Conservation (phyloP, 2,329 filamentous ascomycete genomes). For the Stagonosporopsis chrysanthemi region DNA sequence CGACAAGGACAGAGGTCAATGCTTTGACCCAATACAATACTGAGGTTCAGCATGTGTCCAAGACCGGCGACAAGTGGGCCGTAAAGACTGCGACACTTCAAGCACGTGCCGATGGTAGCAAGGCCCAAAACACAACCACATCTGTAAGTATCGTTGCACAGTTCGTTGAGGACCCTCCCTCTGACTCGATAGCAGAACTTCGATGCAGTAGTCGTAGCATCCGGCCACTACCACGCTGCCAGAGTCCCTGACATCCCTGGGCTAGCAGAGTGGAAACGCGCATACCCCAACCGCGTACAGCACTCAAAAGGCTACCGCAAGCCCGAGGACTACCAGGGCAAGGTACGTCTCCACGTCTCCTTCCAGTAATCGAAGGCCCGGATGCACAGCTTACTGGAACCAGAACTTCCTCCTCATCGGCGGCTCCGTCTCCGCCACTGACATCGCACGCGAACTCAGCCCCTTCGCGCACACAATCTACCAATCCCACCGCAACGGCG, state of each 20-base stretch:
- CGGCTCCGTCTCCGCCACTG: conserved; percentile 62
- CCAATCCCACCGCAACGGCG: conserved; percentile 66
- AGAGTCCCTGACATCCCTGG: conserved; percentile 60
- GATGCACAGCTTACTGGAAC: not conserved
- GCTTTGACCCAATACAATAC: conserved; percentile 64
- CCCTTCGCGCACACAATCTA: conserved; percentile 55
- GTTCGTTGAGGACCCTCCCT: rapidly evolving
- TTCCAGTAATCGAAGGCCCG: too few relatives aligned
- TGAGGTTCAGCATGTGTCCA: conserved; percentile 62
- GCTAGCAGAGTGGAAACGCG: conserved; percentile 55
- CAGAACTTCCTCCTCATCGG: conserved; percentile 65
- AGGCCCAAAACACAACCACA: conserved; percentile 12
- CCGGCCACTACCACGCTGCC: conserved; percentile 62
- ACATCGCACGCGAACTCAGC: conserved; percentile 63
- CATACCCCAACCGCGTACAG: conserved; percentile 55
- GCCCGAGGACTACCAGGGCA: conserved; percentile 59
- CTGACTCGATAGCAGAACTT: conserved; percentile 45
- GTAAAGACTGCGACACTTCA: conserved; percentile 59
- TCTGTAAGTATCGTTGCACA: not conserved
- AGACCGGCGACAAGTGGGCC: conserved; percentile 59
- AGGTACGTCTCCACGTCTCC: conserved; percentile 48
- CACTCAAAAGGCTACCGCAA: conserved; percentile 62
- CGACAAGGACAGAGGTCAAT: conserved; percentile 59
- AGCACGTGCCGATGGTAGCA: conserved; percentile 16
- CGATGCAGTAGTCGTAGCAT: conserved; percentile 62